Base-by-base conservation (phyloP, 2,329 filamentous ascomycete genomes). In the Plectosphaerella plurivora region DNA sequence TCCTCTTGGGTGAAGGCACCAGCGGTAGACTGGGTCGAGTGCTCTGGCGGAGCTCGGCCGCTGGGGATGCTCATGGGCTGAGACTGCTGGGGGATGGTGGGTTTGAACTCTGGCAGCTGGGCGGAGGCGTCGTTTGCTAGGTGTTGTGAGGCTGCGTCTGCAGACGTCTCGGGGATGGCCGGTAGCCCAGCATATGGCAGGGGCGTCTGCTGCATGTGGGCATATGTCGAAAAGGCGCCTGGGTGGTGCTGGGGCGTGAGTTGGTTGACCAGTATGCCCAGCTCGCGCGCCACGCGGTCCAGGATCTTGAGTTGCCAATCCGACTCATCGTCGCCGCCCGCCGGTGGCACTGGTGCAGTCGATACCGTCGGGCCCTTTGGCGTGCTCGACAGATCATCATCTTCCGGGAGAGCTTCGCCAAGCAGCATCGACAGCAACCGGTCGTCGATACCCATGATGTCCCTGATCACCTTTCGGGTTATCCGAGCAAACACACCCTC, bases 361-460 rank as follows among this genome's bases (percentile, higher is more conserved):
- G 55, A 57, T 49, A 49, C 53, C 46, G 73, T 73, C 11, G 28
- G 28, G 28, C 28, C 28, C 52, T 72, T 74, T 12, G 78, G 74
- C 22, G 74, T 80, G 10, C 73, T 67, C 11, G 75, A 74, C 10
- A 78, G 57, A 53, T 77, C 41, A 16, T 70, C 70, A 24, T 76
- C 72, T 24, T 72, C 73, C 3, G 86, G 84, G 22, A 96, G 71
- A 3, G 82, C 75, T 66, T 97, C 91, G 12, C 94, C 94, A 52
- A 97, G 87, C 9, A 99, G 85, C 48, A 97, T 85, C 0, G 89
- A 89, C 9, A 99, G 78, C 18, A 94, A 76, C 48, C 83, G 82
- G 57, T 97, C 91, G 61, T 97, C 92, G 51, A 99, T 88, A 9
- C 93, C 93, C 65, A 97, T 88, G 44, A 99, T 73, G 64, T 97